Conservation (phyloP, 1,139 yeast species). For the Suhomyces yuchorum region DNA sequence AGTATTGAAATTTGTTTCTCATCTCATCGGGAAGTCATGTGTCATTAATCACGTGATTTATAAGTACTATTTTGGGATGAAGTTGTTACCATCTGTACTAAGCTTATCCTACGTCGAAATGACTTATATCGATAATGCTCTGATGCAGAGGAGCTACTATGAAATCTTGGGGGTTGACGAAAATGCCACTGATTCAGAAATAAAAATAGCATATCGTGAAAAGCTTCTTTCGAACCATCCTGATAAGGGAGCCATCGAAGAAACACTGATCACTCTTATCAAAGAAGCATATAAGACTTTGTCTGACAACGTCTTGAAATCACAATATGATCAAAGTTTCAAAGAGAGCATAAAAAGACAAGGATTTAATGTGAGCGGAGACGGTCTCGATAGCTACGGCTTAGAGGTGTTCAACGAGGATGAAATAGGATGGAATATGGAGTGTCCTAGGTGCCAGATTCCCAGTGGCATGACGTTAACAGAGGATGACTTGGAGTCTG, state of each 20-base stretch:
- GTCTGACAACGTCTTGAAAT: slow-evolving; percentile 38
- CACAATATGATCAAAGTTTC: slow-evolving; percentile 52
- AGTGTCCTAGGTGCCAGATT: slow-evolving; percentile 76
- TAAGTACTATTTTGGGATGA: not conserved
- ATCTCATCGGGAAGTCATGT: slow-evolving; percentile 14
- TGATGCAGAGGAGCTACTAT: slow-evolving; percentile 36
- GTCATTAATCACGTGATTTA: not conserved
- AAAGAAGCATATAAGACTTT: slow-evolving; percentile 64
- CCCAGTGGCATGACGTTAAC: slow-evolving; percentile 55
- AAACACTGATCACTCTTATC: slow-evolving; percentile 38
- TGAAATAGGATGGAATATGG: slow-evolving; percentile 42
- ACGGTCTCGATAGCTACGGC: slow-evolving; percentile 66
- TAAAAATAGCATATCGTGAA: slow-evolving; percentile 63
- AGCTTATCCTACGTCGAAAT: no score
- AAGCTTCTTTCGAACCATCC: slow-evolving; percentile 72
- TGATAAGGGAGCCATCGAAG: slow-evolving; percentile 50
- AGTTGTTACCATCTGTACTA: not conserved
- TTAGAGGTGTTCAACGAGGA: slow-evolving; percentile 56
- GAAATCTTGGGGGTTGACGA: slow-evolving; percentile 53
- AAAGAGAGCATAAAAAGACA: slow-evolving; percentile 39
- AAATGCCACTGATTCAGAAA: slow-evolving; percentile 38
- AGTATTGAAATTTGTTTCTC: slow-evolving; percentile 10
- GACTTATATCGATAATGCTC: slow-evolving; percentile 11
- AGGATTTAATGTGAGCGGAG: slow-evolving; percentile 58
- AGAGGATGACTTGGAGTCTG: slow-evolving; percentile 62